Evolutionary conservation across 2,329 filamentous ascomycete genomes (phyloP).

Genomic region (Penicillium sp.): DNA sequence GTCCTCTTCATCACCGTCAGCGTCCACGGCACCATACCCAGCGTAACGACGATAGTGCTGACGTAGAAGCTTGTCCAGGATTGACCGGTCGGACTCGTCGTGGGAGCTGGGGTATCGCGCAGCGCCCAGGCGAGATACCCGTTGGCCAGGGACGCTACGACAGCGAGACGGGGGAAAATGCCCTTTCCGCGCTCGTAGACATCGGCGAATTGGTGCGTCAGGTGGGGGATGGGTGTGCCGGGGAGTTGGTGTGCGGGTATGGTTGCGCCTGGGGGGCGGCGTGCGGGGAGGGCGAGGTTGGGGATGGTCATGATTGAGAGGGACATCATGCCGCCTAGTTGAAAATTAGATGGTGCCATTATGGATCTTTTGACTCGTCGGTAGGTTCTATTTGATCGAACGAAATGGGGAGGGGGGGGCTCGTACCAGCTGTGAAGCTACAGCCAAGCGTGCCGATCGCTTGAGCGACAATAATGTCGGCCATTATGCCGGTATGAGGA

Average conservation of each 20-base stretch:
- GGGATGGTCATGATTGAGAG: constrained; percentile 28
- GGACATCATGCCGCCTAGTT: constrained; percentile 29
- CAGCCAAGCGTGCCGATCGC: constrained; percentile 22
- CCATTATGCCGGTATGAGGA: neutral
- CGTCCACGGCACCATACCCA: constrained; percentile 33
- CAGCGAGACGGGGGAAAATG: constrained; percentile 54
- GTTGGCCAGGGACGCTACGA: constrained; percentile 57
- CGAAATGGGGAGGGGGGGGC: neutral
- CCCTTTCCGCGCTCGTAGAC: constrained; percentile 54
- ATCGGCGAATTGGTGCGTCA: constrained; percentile 35
- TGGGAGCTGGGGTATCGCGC: constrained; percentile 12
- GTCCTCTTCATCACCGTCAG: constrained; percentile 27
- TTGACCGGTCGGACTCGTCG: constrained; percentile 1
- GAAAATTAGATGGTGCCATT: neutral
- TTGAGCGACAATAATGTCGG: constrained; percentile 18
- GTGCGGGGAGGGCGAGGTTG: constrained; percentile 22
- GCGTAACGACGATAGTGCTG: constrained; percentile 25
- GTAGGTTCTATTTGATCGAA: neutral
- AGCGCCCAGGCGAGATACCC: constrained; percentile 38
- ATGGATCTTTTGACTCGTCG: neutral
- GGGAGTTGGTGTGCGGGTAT: constrained; percentile 12
- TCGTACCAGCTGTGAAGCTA: constrained; percentile 18
- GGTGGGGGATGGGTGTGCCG: constrained; percentile 25
- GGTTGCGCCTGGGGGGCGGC: constrained; percentile 9
- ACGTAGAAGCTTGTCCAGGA: constrained; percentile 24